Conservation (phyloP, 805 yeast species). For the Metschnikowia proteae region DNA sequence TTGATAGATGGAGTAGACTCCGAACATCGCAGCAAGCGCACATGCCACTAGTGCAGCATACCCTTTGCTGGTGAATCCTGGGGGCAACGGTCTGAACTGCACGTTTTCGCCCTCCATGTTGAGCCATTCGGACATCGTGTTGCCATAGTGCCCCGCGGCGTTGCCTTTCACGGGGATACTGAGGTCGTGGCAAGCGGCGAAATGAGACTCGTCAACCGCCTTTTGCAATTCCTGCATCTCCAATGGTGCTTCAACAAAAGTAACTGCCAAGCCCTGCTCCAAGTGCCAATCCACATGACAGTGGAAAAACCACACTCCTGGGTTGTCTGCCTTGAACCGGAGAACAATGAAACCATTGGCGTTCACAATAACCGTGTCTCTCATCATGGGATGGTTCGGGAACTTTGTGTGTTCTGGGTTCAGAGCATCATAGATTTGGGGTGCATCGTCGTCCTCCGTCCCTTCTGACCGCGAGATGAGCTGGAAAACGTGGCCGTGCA, state of each 20-base stretch:
- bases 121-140: conserved; percentile 45
- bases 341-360: conserved; percentile 65
- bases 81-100: conserved; percentile 62
- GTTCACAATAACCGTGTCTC: conserved; percentile 71
- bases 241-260: conserved; percentile 67
- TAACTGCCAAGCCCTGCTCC: conserved; percentile 74
- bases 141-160: conserved; percentile 61
- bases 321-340: conserved; percentile 78
- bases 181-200: conserved; percentile 45
- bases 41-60: conserved; percentile 59
- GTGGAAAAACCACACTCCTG: conserved; percentile 94
- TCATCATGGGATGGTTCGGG: conserved; percentile 57
- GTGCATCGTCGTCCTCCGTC: conserved; percentile 51
- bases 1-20: conserved; percentile 53
- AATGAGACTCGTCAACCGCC: conserved; percentile 45
- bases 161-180: conserved; percentile 53
- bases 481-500: conserved; percentile 73
- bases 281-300: conserved; percentile 88
- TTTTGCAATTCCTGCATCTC: conserved; percentile 34
- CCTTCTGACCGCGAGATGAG: conserved; percentile 51
- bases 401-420: conserved; percentile 35
- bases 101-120: conserved; percentile 56
- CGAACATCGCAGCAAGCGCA: conserved; percentile 53
- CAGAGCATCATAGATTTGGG: conserved; percentile 46
- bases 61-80: conserved; percentile 68